phyloP scores from a whole-genome alignment of 345 rosid genomes.

The Acer campestre region DNA sequence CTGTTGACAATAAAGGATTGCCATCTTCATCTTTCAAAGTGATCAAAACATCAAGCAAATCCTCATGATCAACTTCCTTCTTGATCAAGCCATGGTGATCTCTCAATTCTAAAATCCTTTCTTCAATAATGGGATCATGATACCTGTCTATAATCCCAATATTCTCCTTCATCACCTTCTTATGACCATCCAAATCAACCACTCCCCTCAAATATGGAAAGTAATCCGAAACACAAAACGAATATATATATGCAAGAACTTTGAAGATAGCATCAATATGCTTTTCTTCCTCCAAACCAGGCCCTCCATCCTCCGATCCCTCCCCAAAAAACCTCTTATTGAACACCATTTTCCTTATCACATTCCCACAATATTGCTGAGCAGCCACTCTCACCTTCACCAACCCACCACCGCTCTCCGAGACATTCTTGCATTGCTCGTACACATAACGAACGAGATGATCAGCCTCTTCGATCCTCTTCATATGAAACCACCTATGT shows the following conservation, averaged over 20 bases:
- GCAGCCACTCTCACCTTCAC: conserved; percentile 14
- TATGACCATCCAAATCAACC: conserved; percentile 42
- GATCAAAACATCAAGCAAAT: conserved; percentile 46
- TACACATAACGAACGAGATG: conserved; percentile 37
- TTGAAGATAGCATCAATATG: conserved; percentile 9
- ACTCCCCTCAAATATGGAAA: conserved; percentile 41
- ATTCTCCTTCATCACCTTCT: conserved; percentile 33
- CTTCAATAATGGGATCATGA: conserved; percentile 48
- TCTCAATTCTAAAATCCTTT: conserved; percentile 49
- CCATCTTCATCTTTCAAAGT: conserved; percentile 33
- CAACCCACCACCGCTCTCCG: neutral
- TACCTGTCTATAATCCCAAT: conserved; percentile 34
- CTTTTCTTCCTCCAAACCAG: conserved; percentile 30
- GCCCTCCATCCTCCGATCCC: conserved; percentile 26
- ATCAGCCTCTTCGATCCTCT: conserved; percentile 46
- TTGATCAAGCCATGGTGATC: conserved; percentile 11
- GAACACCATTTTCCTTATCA: conserved; percentile 29
- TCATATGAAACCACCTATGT: conserved; percentile 39
- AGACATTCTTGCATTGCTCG: conserved; percentile 31
- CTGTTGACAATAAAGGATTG: conserved; percentile 30
- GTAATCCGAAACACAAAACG: conserved; percentile 40
- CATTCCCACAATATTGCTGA: conserved; percentile 27
- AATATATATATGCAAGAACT: neutral
- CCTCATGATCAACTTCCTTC: conserved; percentile 32
- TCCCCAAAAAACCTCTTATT: conserved; percentile 29